Conservation (phyloP, 2,329 filamentous ascomycete genomes). For the Plectosphaerella sp. region DNA sequence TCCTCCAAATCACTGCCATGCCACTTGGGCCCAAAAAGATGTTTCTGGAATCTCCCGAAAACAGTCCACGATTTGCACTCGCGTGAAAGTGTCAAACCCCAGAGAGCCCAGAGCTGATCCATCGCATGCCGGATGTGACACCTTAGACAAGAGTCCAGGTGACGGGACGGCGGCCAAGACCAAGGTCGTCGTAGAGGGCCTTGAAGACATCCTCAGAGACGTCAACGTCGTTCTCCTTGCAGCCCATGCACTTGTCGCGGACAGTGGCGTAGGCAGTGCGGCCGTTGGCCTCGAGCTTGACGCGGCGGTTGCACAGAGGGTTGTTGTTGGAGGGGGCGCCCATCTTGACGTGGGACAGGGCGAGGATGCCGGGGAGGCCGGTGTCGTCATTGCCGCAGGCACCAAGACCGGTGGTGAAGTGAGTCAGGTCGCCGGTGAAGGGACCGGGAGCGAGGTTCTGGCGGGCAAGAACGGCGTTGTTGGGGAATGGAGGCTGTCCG, state of each 20-base stretch:
- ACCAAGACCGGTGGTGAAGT: conserved; percentile 6
- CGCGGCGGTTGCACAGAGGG: conserved; percentile 3
- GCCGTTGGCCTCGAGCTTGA: conserved; percentile 1
- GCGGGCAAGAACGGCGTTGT: not conserved
- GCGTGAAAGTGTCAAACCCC: no score
- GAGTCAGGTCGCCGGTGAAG: conserved; percentile 7
- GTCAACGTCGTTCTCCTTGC: conserved; percentile 2
- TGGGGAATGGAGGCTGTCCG: not conserved
- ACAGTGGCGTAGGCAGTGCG: conserved; percentile 1
- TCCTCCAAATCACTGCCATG: no score
- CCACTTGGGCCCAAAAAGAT: no score
- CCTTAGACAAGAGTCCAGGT: conserved; percentile 37
- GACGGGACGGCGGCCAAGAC: conserved; percentile 15
- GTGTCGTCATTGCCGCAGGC: conserved; percentile 6
- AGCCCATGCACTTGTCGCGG: conserved; percentile 10
- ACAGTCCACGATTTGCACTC: no score
- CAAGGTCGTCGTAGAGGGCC: conserved; percentile 2
- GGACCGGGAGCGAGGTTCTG: conserved; percentile 3
- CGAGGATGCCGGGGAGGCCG: conserved; percentile 4
- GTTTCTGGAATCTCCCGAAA: no score
- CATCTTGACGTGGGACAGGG: conserved; percentile 10
- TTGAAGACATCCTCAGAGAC: conserved; percentile 7
- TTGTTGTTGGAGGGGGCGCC: conserved; percentile 8
- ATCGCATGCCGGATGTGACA: not conserved
- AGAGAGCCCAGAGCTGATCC: no score